phyloP scores from a whole-genome alignment of 2,329 filamentous ascomycete species.

The Fusarium incarnatum region DNA sequence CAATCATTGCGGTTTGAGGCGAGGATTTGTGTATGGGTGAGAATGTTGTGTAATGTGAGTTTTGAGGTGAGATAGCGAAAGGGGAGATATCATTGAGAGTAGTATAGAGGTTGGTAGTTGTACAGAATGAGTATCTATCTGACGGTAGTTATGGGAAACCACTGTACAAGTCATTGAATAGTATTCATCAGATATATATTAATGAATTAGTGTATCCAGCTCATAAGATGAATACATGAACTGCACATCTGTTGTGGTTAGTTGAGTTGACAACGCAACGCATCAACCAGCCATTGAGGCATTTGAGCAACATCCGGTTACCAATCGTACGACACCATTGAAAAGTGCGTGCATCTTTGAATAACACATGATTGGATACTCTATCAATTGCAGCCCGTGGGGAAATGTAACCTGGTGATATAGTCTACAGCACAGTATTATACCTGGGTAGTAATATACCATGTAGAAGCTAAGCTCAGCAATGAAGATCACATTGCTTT shows the following conservation, averaged over 20 bases:
- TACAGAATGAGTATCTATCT: neutral
- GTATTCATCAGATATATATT: neutral
- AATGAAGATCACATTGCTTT: constrained; percentile 15
- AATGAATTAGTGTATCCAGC: neutral
- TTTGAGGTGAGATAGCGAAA: constrained; percentile 1
- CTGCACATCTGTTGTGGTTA: constrained; percentile 25
- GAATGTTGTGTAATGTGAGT: constrained; percentile 35
- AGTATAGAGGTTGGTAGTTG: neutral
- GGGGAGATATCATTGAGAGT: neutral
- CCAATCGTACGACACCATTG: constrained; percentile 44
- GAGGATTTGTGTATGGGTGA: constrained; percentile 34
- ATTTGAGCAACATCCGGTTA: constrained; percentile 19
- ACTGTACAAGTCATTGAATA: neutral
- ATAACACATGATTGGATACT: constrained; percentile 16
- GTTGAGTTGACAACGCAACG: constrained; percentile 42
- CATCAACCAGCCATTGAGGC: constrained; percentile 42
- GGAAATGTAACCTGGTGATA: neutral
- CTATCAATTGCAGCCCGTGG: neutral
- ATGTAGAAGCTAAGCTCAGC: neutral
- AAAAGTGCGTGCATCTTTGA: constrained; percentile 3
- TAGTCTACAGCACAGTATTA: neutral
- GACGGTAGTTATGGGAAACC: neutral
- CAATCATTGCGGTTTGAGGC: constrained; percentile 42
- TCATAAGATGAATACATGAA: neutral
- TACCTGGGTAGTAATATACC: neutral